Evolutionary conservation across 2,329 filamentous ascomycete genomes (phyloP).

Genomic region (Arachnomyces sp.): DNA sequence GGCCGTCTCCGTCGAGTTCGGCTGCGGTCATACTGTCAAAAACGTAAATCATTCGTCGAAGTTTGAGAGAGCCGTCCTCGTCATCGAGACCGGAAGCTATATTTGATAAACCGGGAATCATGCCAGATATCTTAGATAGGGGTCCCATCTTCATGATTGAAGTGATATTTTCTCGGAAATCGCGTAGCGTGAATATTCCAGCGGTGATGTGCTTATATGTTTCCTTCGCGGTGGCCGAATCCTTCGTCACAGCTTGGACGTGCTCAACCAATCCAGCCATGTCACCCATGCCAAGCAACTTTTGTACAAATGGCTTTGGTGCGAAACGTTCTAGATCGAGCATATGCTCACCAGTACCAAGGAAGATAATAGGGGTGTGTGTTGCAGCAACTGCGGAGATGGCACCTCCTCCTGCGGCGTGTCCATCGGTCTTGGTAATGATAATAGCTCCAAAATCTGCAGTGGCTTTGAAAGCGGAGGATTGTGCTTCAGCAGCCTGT

Average conservation of each 20-base stretch:
- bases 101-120: conserved; percentile 91
- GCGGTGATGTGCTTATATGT: conserved; percentile 99
- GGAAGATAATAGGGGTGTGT: conserved; percentile 93
- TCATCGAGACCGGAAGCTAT: conserved; percentile 97
- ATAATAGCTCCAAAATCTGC: conserved; percentile 98
- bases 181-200: conserved; percentile 90
- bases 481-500: conserved; percentile 89
- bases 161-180: conserved; percentile 86
- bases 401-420: conserved; percentile 89
- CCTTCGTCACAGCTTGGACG: conserved; percentile 87
- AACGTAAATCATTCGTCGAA: conserved; percentile 98
- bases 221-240: conserved; percentile 72
- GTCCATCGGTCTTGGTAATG: conserved; percentile 96
- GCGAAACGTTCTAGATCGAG: conserved; percentile 88
- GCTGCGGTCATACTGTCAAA: conserved; percentile 97
- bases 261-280: conserved; percentile 93
- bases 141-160: conserved; percentile 99
- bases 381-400: conserved; percentile 97
- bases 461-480: conserved; percentile 92
- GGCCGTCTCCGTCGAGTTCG: conserved; percentile 91
- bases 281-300: conserved; percentile 93
- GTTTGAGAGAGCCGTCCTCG: conserved; percentile 84
- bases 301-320: conserved; percentile 86
- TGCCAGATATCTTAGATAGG: conserved; percentile 91
- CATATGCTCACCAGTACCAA: conserved; percentile 96